Base-by-base conservation (phyloP, 2,329 filamentous ascomycete genomes). In the Colletotrichum falcatum region DNA sequence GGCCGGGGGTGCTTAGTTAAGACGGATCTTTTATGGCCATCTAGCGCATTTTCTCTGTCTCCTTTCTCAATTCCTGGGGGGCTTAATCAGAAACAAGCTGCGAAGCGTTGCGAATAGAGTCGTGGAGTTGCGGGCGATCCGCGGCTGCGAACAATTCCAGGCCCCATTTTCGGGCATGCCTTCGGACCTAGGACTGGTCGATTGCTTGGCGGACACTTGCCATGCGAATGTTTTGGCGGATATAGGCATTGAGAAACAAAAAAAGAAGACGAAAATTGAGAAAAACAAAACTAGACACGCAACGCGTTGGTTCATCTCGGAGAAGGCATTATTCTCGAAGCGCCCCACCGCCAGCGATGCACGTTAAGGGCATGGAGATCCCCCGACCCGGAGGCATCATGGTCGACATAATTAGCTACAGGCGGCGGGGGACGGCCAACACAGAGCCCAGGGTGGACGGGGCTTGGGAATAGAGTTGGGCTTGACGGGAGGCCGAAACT, bases 71-170 rank as follows among this genome's bases (percentile, higher is more conserved):
- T 49, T 14, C 11, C 14, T 9, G 48, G 35, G 35, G 42, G 18
- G 58, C 28, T 20, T 18, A 46, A 68, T 68, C 35, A 64, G 67
- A 63, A 67, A 67, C 68, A 37, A 28, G 44, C 37, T 44, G 37
- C 35, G 30, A 60, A 44, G 28, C 53, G 44, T 59, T 30, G 46
- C 54, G 59, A 60, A 60, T 59, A 53, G 54, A 59, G 56, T 61
- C 67, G 42, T 53, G 35, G 56, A 46, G 35, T 30, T 48, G 51
- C 56, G 46, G 42, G 35, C 46, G 67, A 70, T 14, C 48, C 59
- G 28, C n/a, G 58, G 58, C 42, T 51, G 30, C 30, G 58, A 48
- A 37, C 7, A 49, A 26, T 28, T 37, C 30, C 49, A 35, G 56
- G 6, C 16, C 44, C 58, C 30, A n/a, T 55, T 55, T 49, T 14